Base-by-base conservation (phyloP, 805 yeast genomes). In the Yamadazyma nakazawae region DNA sequence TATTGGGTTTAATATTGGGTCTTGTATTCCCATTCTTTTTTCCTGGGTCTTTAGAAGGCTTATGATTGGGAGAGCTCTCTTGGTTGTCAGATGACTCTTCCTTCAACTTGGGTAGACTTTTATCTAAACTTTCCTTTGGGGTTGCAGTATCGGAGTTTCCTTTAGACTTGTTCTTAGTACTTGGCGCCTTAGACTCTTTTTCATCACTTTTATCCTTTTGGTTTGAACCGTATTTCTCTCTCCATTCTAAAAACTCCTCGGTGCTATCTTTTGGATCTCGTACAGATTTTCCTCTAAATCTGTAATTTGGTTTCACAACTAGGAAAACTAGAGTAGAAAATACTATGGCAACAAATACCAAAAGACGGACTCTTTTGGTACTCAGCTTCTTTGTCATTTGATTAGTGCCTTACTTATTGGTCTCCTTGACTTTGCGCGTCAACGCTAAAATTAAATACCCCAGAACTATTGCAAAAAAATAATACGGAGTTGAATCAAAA, bases 191-290 rank as follows among this genome's bases (percentile, higher is more conserved):
- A 25, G 48, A 9, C 19, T 21, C 2, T 12, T 35, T 40, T 32
- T 41, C 14, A 24, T 30, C 30, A 7, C 34, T 26, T 28, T 31
- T 5, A 37, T 13, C 24, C 18, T 31, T 16, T 12, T 24, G 9
- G 16, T 41, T 17, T 17, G 36, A 19, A 19, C 40, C 45, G 21
- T 42, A 39, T 26, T 37, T 37, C 7, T 42, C 34, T 42, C 45
- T 51, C 54, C 51, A 51, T 25, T 45, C 17, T 5, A 14, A 35
- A 30, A 45, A 47, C 16, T 47, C 54, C 25, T 46, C 24, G 13
- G 41, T 26, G 24, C 34, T 14, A 25, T 38, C 34, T 21, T 41
- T 34, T 21, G 24, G 30, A n/a, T 40, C 30, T 42, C 17, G 24
- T 7, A 21, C 24, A 21, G 24, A 7, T n/a, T 25, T 16, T 35